Conservation (phyloP, 2,329 filamentous ascomycete species). For the Hypomyces perniciosus region DNA sequence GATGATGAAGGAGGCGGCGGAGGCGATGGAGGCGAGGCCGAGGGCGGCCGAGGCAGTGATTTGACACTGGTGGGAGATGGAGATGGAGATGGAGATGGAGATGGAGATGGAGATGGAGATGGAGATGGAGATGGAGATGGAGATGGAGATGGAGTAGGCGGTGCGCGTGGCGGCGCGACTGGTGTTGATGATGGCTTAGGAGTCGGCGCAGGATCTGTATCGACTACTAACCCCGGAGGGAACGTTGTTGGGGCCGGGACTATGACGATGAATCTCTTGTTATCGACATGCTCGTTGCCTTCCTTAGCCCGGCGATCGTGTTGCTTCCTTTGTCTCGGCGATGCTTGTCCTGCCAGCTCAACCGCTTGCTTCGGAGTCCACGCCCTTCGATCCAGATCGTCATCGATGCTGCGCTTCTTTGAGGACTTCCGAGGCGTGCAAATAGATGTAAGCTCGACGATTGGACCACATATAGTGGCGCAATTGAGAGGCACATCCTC, state of each 20-base stretch:
- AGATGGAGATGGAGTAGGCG: neutral
- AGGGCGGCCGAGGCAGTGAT: too few relatives aligned
- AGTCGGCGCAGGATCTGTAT: neutral
- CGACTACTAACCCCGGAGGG: constrained; percentile 14
- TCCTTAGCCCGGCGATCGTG: neutral
- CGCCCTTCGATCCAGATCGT: constrained; percentile 4
- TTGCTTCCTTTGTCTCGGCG: neutral
- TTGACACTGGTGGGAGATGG: neutral
- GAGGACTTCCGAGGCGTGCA: constrained; percentile 22
- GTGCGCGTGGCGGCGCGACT: neutral
- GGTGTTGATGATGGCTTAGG: constrained; percentile 1
- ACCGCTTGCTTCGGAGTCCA: constrained; percentile 18
- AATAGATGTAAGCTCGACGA: constrained; percentile 35
- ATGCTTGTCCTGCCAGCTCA: neutral
- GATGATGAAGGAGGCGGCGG: neutral
- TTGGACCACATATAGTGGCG: constrained; percentile 37
- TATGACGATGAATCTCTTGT: constrained; percentile 25
- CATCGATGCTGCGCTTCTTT: neutral
- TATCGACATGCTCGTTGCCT: neutral
- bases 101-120: neutral
- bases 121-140: neutral
- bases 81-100: neutral
- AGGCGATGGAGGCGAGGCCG: neutral
- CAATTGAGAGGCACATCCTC: constrained; percentile 34
- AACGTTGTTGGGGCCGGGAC: constrained; percentile 28